These are phyloP conservation scores for Ceriops decandra DNA, from an alignment of 345 rosid genomes.

Conservation along the genomic window DNA sequence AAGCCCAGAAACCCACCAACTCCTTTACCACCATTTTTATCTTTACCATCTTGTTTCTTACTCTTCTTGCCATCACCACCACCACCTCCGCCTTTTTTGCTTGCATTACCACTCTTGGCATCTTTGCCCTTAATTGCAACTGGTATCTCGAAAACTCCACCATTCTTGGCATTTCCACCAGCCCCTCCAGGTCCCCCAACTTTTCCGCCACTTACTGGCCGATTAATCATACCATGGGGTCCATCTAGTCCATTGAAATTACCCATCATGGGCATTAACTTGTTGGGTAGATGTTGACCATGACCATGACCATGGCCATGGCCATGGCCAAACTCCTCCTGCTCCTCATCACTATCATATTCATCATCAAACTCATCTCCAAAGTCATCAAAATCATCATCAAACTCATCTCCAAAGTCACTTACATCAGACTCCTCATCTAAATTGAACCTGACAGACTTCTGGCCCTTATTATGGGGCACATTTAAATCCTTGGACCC, in stretches of 20 bases:
- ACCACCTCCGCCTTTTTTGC: conserved; percentile 32
- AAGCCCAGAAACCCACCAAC: not conserved
- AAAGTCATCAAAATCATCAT: conserved; percentile 36
- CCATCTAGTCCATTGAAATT: conserved; percentile 16
- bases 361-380: conserved; percentile 43
- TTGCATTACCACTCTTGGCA: not conserved
- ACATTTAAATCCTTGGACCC: conserved; percentile 37
- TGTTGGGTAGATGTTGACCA: conserved; percentile 41
- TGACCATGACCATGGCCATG: conserved; percentile 44
- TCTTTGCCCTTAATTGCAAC: not conserved
- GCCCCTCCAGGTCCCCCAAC: not conserved
- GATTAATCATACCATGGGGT: conserved; percentile 42
- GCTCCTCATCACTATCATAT: conserved; percentile 37
- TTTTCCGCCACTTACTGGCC: conserved; percentile 12
- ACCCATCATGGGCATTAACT: conserved; percentile 38
- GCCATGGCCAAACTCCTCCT: conserved; percentile 32
- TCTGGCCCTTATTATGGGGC: conserved; percentile 41
- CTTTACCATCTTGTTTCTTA: conserved; percentile 18
- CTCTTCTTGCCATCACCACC: conserved; percentile 9
- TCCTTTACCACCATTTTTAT: conserved; percentile 3
- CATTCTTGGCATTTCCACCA: conserved; percentile 19
- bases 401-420: conserved; percentile 23
- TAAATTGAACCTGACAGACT: conserved; percentile 60
- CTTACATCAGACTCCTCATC: conserved; percentile 30
- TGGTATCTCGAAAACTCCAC: conserved; percentile 19